Conservation (phyloP, 2,329 filamentous ascomycete genomes). For the Aureobasidium sp. region DNA sequence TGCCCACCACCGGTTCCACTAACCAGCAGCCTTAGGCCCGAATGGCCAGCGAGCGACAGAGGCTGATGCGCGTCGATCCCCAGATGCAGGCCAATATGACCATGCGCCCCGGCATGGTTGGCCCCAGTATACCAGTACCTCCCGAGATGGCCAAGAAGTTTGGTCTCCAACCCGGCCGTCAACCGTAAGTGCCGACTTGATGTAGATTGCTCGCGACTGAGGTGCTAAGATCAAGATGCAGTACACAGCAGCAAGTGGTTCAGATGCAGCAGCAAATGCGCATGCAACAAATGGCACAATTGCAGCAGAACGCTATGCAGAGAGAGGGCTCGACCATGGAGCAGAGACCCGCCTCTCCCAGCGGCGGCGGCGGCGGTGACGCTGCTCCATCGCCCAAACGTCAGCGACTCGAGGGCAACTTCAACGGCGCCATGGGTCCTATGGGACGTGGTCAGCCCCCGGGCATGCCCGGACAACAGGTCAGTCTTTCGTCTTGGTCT, state of each 20-base stretch:
- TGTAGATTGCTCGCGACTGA: background rate
- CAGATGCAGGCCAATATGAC: slow-evolving; percentile 24
- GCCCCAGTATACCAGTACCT: slow-evolving; percentile 53
- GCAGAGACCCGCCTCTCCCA: slow-evolving; percentile 69
- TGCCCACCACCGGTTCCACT: slow-evolving; percentile 25
- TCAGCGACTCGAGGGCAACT: slow-evolving; percentile 69
- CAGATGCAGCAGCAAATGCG: slow-evolving; percentile 64
- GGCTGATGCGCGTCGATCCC: slow-evolving; percentile 18
- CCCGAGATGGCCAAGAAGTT: slow-evolving; percentile 60
- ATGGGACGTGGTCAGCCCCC: slow-evolving; percentile 62
- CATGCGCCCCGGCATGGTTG: slow-evolving; percentile 43
- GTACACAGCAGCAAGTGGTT: slow-evolving; percentile 37
- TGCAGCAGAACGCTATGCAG: slow-evolving; percentile 74
- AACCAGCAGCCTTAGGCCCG: slow-evolving; percentile 53
- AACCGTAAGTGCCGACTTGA: slow-evolving; percentile 49
- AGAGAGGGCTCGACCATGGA: slow-evolving; percentile 83
- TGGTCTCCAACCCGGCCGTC: slow-evolving; percentile 72
- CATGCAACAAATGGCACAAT: slow-evolving; percentile 42
- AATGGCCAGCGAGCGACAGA: slow-evolving; percentile 30
- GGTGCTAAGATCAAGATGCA: slow-evolving; percentile 14
- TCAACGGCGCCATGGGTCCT: slow-evolving; percentile 63
- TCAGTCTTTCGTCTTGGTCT: slow-evolving; percentile 23
- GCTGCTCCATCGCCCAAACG: slow-evolving; percentile 91
- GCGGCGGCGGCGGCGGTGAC: slow-evolving; percentile 53
- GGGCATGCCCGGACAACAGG: slow-evolving; percentile 63